Conservation (phyloP, 352 stramenopile species). For the Globisporangium polare region DNA sequence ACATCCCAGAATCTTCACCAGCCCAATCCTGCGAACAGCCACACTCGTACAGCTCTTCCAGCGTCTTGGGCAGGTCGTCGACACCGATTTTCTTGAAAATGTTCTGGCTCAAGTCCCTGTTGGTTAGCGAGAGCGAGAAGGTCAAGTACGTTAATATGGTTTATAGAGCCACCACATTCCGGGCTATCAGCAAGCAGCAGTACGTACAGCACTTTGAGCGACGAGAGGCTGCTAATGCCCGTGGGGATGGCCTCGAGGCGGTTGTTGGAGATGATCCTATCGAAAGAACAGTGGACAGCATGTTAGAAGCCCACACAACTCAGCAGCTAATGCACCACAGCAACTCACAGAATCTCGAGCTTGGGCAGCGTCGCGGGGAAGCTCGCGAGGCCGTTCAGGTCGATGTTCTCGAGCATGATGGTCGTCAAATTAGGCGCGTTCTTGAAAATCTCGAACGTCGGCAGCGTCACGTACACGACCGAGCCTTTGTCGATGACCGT, state of each 20-base stretch:
- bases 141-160: too few relatives aligned
- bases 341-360: constrained; percentile 28
- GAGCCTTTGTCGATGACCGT: constrained; percentile 22
- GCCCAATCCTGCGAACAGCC: not conserved
- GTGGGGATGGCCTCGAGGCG: constrained; percentile 16
- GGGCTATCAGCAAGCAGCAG: too few relatives aligned
- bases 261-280: constrained; percentile 19
- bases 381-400: constrained; percentile 22
- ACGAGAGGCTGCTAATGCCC: constrained; percentile 15
- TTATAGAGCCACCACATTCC: too few relatives aligned
- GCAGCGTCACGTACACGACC: constrained; percentile 19
- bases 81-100: constrained; percentile 16
- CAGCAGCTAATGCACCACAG: not conserved
- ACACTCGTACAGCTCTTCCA: constrained; percentile 18
- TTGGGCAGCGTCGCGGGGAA: constrained; percentile 23
- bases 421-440: constrained; percentile 27
- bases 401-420: constrained; percentile 38
- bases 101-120: constrained; percentile 24
- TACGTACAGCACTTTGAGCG: constrained; percentile 20
- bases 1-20: too few relatives aligned
- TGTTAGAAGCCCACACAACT: not conserved
- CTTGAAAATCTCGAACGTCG: constrained; percentile 14
- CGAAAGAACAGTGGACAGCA: not conserved
- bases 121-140: not conserved
- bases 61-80: constrained; percentile 12